Evolutionary conservation across 139 green algal genomes (phyloP), one percentile per base, ranked within the genome.

Genomic region (Chlorella sp.): DNA sequence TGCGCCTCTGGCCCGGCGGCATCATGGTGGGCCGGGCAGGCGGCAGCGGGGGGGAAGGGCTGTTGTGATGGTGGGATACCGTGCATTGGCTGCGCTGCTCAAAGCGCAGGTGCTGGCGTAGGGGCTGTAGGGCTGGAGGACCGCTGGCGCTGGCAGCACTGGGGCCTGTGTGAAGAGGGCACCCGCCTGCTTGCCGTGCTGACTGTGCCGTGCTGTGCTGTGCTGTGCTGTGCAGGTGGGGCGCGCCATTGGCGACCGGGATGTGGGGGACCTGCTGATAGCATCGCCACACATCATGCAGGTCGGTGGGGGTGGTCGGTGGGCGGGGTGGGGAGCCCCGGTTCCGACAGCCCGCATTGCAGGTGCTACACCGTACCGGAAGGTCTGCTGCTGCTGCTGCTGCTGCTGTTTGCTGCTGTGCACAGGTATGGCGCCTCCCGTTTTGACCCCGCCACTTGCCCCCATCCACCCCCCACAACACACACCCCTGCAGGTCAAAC

Each of bases 1-100:
- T 99, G 77, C 92, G 97, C n/a, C 91, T 97, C 15, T 99, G 97
- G 97, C 97, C 97, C 1, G 97, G 97, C 18, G 97, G 97, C 19
- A 91, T 99, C 82, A 97, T 94, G 71, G 94, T 81, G 18, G 75
- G 75, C 3, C 5, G 34, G 34, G 9, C 7, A 57, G 48, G 48
- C 7, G 48, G 48, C 48, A 57, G 48, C 48, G 48, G 48, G 5
- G 48, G 48, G n/a, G n/a, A n/a, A n/a, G n/a, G n/a, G n/a, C n/a
- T n/a, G 5, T 57, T 5, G 48, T 9, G 48, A 9, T 57, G 48
- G 48, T 57, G 5, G 48, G 48, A 57, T 57, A 9, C n/a, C n/a
- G n/a, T n/a, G n/a, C n/a, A n/a, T n/a, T n/a, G n/a, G n/a, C n/a
- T n/a, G n/a, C n/a, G n/a, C n/a, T n/a, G n/a, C n/a, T n/a, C n/a